phyloP scores from a whole-genome alignment of 73 alveolate genomes.

The Paraurostyla sp. region DNA sequence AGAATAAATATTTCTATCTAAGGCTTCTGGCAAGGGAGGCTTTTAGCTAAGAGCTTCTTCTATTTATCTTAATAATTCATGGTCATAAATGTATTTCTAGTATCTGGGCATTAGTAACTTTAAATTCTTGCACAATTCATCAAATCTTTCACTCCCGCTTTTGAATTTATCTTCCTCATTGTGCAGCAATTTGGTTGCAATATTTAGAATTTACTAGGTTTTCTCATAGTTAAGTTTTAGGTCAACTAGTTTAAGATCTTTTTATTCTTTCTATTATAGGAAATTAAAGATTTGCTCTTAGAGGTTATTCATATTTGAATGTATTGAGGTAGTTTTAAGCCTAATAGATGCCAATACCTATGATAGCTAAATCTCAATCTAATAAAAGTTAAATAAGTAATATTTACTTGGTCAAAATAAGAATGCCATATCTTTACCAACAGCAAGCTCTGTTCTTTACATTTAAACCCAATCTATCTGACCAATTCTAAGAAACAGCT shows the following conservation, averaged over 20 bases:
- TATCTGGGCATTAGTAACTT: not conserved
- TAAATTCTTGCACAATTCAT: not conserved
- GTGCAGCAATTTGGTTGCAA: conserved; percentile 23
- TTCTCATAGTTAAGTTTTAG: conserved; percentile 10
- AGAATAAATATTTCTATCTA: not conserved
- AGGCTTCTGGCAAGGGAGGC: not conserved
- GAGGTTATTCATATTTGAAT: not conserved
- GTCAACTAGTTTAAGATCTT: conserved; percentile 21
- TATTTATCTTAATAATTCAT: not conserved
- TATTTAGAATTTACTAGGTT: not conserved
- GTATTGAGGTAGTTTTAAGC: not conserved
- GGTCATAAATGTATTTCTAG: not conserved
- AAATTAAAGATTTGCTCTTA: not conserved
- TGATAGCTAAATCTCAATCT: conserved; percentile 1
- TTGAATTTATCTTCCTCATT: conserved; percentile 26
- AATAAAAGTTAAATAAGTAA: not conserved
- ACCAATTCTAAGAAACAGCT: conserved; percentile 28
- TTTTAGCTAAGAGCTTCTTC: not conserved
- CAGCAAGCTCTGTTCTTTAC: conserved; percentile 11
- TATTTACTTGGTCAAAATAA: conserved; percentile 21
- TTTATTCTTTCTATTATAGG: conserved; percentile 3
- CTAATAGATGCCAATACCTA: not conserved
- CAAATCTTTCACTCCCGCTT: conserved; percentile 13
- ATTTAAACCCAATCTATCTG: conserved; percentile 8
- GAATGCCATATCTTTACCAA: conserved; percentile 30